Percentiles rank a stretch among this genome's conserved stretches.
Evolutionary conservation across 2,329 filamentous ascomycete species (phyloP).

Genomic region (Leptographium wingfieldii): DNA sequence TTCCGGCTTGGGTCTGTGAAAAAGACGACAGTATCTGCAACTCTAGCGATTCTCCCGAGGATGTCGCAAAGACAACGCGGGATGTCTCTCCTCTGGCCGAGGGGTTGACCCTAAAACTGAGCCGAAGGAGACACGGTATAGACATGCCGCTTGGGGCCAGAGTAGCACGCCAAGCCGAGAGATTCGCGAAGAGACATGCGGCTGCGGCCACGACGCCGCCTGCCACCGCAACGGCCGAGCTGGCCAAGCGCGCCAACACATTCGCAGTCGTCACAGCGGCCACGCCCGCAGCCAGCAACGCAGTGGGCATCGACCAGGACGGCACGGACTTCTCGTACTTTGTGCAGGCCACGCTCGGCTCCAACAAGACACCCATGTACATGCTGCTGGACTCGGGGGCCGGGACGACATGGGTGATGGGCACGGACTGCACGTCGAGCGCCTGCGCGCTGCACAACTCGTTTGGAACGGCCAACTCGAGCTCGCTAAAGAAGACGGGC

Average conservation of each 20-base stretch:
- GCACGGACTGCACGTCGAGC: conserved; percentile 48
- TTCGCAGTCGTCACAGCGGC: conserved; percentile 35
- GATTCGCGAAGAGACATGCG: conserved; percentile 28
- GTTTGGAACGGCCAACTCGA: conserved; percentile 55
- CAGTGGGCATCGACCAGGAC: conserved; percentile 48
- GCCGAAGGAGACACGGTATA: conserved; percentile 14
- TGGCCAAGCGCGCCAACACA: conserved; percentile 29
- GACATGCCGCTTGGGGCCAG: conserved; percentile 19
- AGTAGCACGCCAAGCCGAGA: conserved; percentile 25
- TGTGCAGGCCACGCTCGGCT: conserved; percentile 42
- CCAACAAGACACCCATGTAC: conserved; percentile 38
- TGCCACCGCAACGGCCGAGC: conserved; percentile 8
- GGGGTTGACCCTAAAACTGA: conserved; percentile 2
- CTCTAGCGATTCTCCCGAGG: not conserved
- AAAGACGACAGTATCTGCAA: conserved; percentile 17
- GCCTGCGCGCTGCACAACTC: conserved; percentile 59
- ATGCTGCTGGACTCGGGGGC: conserved; percentile 57
- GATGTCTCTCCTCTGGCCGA: not conserved
- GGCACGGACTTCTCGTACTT: conserved; percentile 57
- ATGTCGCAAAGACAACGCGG: not conserved
- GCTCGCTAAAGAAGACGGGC: conserved; percentile 40
- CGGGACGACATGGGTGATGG: conserved; percentile 75
- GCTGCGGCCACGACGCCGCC: conserved; percentile 12
- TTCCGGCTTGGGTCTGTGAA: conserved; percentile 19
- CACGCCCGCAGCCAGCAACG: conserved; percentile 31